These are phyloP conservation scores for Blumeria hordei DNA, from an alignment of 2,329 filamentous ascomycete genomes.

Conservation along the genomic window DNA sequence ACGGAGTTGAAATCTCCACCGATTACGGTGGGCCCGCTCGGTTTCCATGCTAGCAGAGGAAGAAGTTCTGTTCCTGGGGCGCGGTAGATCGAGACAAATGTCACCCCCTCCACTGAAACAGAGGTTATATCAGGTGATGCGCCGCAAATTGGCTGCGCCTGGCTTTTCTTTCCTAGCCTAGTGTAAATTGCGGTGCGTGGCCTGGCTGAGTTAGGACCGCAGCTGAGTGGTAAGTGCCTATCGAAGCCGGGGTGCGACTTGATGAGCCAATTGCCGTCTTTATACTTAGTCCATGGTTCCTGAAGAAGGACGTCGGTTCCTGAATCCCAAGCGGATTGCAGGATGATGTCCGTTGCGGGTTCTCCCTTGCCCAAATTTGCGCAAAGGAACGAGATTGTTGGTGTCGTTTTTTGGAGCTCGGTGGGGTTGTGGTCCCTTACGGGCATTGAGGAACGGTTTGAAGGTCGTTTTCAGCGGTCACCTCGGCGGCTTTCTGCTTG, in stretches of 20 bases:
- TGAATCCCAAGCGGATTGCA: neutral
- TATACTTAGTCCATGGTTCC: neutral
- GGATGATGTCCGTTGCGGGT: neutral
- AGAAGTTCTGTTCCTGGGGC: neutral
- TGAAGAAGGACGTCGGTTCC: neutral
- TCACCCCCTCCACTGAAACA: neutral
- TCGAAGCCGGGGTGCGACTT: neutral
- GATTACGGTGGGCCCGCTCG: neutral
- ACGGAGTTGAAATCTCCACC: neutral
- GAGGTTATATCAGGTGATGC: neutral
- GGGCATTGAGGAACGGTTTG: neutral
- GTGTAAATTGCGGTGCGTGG: neutral
- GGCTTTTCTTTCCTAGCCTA: neutral
- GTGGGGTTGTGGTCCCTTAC: neutral
- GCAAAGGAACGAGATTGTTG: neutral
- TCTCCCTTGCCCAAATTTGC: neutral
- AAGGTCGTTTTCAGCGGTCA: neutral
- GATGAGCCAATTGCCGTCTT: neutral
- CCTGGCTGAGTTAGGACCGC: neutral
- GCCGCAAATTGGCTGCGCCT: neutral
- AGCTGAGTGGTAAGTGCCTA: neutral
- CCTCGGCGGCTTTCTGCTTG: neutral
- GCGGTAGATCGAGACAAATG: neutral
- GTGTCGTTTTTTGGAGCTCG: neutral
- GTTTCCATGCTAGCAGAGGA: neutral